Evolutionary conservation across 345 rosid genomes (phyloP), one percentile per base, ranked within the genome.

Genomic region (Pugionium cornutum): DNA sequence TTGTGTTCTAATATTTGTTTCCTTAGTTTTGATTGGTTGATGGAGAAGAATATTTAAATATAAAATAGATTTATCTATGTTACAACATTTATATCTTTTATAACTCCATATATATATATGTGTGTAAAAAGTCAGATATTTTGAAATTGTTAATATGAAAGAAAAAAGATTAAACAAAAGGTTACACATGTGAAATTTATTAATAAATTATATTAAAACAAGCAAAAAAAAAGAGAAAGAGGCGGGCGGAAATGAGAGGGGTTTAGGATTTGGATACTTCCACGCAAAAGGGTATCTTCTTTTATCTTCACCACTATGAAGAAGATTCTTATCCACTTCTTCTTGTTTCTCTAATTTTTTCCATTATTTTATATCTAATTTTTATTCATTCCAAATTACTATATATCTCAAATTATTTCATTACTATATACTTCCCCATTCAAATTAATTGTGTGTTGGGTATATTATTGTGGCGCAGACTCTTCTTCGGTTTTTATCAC

Each of bases 251-350:
- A 37, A 46, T 40, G 28, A 52, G 58, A 59, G 53, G 63, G 47
- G 64, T 57, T 43, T 43, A 28, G 56, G 59, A 64, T 39, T 50
- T 52, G 77, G 72, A 66, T 66, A 32, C 50, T 58, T 66, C 36
- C 57, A 73, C 60, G 62, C 66, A 73, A 73, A 44, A 58, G 71
- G 39, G 61, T 58, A 58, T 73, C 67, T 52, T 51, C 72, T 59
- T 65, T 58, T 18, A 18, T 18, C 18, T 30, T 50, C 59, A 10
- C 75, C 75, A 72, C 70, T 72, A 51, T 43, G 35, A 65, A 32
- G 56, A 51, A 52, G 76, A 66, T 73, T 73, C 67, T 73, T 66
- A 66, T 59, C 71, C 76, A 58, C 62, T 62, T 62, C 45, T 37
- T 46, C 31, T 67, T 28, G 1, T 37, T 29, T 37, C 30, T 68